Base-by-base conservation (phyloP, 176 grass and related monocot species). In the Guadua angustifolia region DNA sequence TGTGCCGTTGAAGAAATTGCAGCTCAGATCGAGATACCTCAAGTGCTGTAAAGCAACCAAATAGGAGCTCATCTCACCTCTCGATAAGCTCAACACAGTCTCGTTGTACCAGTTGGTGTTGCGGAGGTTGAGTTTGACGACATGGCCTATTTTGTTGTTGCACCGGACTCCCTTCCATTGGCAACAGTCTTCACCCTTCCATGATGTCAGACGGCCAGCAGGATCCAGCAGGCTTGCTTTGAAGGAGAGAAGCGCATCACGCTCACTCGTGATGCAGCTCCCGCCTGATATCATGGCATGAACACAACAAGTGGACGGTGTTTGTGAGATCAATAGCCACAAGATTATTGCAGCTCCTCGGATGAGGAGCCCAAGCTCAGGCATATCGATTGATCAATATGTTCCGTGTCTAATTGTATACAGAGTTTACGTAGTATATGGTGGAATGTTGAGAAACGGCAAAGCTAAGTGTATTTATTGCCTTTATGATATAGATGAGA, bases 11-110 rank as follows among this genome's bases (percentile, higher is more conserved):
- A 92, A 88, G 7, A 33, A 0, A 36, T 88, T 91, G 1, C 1
- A 11, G 44, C 89, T 91, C 36, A 91, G 82, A 62, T 91, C 89
- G 13, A 91, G 82, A 47, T 73, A 79, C 8, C 67, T 61, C 25
- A 88, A 9, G 18, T 74, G 46, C 6, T 70, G 49, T 29, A 92
- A 71, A 14, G 18, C 33, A 45, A 68, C 42, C 32, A 88, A 61
- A 50, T 73, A 88, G 10, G 64, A 38, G 71, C 49, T 66, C 12
- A 92, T 68, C 8, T 47, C 45, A 7, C 42, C 45, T 13, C 6
- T 26, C 7, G 18, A 40, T 33, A n/a, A 67, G 35, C 53, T 9
- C 21, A 55, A 15, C 3, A 0, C 0, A 38, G 15, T 25, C 0
- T 12, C 15, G 16, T 12, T 7, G 16, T 39, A 39, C 39, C 5